phyloP scores from a whole-genome alignment of 78 protist species.

The Trichosphaerium sp. region DNA sequence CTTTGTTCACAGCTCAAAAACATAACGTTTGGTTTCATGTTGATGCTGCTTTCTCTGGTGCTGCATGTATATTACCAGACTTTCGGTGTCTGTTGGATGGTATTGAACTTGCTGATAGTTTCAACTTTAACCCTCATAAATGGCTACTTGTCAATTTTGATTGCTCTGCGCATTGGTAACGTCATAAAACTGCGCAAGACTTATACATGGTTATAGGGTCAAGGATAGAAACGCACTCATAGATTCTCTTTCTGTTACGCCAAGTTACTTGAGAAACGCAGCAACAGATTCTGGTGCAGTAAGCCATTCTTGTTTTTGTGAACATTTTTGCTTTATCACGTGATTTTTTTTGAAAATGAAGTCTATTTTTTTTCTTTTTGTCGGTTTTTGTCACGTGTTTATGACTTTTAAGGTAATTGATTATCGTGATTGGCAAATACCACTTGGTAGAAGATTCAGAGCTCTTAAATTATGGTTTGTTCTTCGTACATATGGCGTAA shows the following conservation, averaged over 20 bases:
- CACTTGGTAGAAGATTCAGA: constrained; percentile 47
- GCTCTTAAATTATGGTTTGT: constrained; percentile 34
- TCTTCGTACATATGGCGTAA: constrained; percentile 15
- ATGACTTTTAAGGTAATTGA: not conserved
- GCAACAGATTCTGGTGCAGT: not conserved
- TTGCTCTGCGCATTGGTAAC: constrained; percentile 12
- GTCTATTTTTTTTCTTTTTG: not conserved
- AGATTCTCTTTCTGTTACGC: not conserved
- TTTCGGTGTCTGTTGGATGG: not conserved
- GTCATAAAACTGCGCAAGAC: not conserved
- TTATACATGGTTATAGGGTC: not conserved
- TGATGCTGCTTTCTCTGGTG: constrained; percentile 43
- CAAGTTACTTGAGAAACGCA: constrained; percentile 4
- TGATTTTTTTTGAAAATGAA: not conserved
- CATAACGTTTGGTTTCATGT: constrained; percentile 34
- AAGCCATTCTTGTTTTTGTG: too few species aligned
- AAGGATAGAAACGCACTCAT: not conserved
- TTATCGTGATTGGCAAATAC: constrained; percentile 38
- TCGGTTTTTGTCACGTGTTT: not conserved
- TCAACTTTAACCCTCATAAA: constrained; percentile 31
- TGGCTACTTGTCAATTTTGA: constrained; percentile 28
- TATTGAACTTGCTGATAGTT: not conserved
- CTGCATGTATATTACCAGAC: constrained; percentile 31
- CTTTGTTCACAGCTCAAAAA: not conserved
- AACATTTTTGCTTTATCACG: not conserved